A percentile compares a stretch with the other conserved stretches of the same genome.
Conservation (phyloP, 768 basidiomycete genomes). For the Stropharia rugosoannulata region DNA sequence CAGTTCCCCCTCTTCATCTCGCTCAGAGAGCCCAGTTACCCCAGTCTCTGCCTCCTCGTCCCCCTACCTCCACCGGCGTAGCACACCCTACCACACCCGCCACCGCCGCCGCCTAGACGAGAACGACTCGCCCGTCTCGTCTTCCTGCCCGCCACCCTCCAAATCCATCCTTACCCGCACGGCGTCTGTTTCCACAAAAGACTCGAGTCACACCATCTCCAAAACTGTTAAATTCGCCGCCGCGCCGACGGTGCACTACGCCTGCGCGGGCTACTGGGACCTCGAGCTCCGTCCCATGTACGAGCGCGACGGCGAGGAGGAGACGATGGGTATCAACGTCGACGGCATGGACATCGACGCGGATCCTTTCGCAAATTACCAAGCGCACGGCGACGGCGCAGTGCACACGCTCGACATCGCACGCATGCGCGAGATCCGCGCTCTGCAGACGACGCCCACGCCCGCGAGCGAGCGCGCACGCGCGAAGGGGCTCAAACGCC, state of each 20-base stretch:
- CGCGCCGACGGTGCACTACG: conserved; percentile 59
- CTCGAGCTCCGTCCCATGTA: conserved; percentile 3
- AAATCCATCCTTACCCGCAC: conserved; percentile 62
- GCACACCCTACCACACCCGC: conserved; percentile 20
- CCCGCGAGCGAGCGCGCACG: conserved; percentile 20
- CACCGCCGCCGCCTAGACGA: conserved; percentile 9
- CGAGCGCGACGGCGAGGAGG: conserved; percentile 9
- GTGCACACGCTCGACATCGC: conserved; percentile 16
- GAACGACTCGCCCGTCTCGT: conserved; percentile 18
- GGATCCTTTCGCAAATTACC: conserved; percentile 19
- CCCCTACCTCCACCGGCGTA: conserved; percentile 11
- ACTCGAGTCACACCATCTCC: conserved; percentile 29
- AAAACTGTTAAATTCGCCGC: conserved; percentile 76
- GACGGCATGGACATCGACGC: conserved; percentile 39
- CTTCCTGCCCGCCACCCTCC: conserved; percentile 38
- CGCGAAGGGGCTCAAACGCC: conserved; percentile 29
- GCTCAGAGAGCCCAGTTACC: conserved; percentile 27
- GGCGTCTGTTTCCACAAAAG: conserved; percentile 46
- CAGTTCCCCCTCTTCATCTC: conserved; percentile 26
- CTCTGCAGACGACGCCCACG: conserved; percentile 23
- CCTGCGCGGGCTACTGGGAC: conserved; percentile 30
- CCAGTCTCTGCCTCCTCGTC: conserved; percentile 22
- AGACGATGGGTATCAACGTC: conserved; percentile 31
- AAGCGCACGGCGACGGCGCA: conserved; percentile 11
- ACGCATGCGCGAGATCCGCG: conserved; percentile 20